phyloP scores from a whole-genome alignment of 1,284 basidiomycete genomes.

The Bjerkandera adusta region DNA sequence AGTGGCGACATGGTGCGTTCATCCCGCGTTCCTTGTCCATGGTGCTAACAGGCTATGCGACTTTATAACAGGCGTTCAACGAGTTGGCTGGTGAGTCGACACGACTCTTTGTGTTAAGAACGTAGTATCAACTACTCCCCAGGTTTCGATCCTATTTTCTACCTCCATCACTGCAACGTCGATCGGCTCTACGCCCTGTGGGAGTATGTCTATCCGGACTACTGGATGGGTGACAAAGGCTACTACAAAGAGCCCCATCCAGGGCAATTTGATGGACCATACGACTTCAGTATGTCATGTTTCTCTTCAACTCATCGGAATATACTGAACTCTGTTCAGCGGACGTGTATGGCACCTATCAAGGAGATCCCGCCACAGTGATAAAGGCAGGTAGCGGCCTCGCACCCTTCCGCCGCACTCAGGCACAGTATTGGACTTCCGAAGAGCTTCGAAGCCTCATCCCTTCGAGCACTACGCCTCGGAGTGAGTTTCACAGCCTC shows the following conservation, averaged over 20 bases:
- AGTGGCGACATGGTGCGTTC: constrained; percentile 11
- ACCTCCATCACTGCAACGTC: constrained; percentile 19
- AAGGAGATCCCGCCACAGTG: not conserved
- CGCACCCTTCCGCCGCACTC: constrained; percentile 9
- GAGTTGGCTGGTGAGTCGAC: constrained; percentile 8
- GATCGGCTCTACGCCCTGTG: constrained; percentile 18
- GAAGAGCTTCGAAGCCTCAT: constrained; percentile 6
- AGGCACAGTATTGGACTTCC: constrained; percentile 7
- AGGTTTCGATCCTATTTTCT: constrained; percentile 14
- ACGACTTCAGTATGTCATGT: too few relatives aligned
- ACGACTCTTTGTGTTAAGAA: not conserved
- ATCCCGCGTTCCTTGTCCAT: not conserved
- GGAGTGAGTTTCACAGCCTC: not conserved
- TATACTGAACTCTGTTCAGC: not conserved
- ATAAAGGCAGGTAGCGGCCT: constrained; percentile 2
- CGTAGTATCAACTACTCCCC: not conserved
- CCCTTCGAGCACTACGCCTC: not conserved
- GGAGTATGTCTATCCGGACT: constrained; percentile 19
- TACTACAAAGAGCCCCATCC: constrained; percentile 1
- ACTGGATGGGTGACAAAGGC: constrained; percentile 6
- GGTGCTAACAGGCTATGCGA: too few relatives aligned
- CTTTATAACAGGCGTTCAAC: constrained; percentile 2
- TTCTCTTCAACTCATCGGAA: not conserved
- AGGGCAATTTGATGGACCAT: not conserved
- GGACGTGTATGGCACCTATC: constrained; percentile 8